A percentile compares a stretch with the other conserved stretches of the same genome.
Evolutionary conservation across 2,329 filamentous ascomycete species (phyloP).

Genomic region (Fusarium begoniae): DNA sequence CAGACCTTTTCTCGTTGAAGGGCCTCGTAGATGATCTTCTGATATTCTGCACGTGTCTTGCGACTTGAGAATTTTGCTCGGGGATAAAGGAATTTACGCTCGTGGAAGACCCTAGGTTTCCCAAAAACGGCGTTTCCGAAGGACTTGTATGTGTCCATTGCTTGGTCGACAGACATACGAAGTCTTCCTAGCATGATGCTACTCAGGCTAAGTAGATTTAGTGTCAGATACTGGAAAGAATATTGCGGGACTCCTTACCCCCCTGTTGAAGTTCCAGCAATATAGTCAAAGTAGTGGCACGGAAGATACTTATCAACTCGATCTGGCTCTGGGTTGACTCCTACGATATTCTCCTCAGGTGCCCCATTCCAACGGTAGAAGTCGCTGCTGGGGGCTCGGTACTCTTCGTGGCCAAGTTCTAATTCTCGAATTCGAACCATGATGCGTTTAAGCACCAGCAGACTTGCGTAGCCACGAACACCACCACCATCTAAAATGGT

Average conservation of each 20-base stretch:
- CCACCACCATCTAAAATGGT: background rate
- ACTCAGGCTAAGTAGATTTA: background rate
- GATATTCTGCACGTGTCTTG: background rate
- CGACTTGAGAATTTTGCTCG: slow-evolving; percentile 1
- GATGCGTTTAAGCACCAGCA: background rate
- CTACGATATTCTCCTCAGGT: no score
- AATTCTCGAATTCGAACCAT: background rate
- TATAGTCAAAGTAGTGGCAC: background rate
- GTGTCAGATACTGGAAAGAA: background rate
- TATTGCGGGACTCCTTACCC: background rate
- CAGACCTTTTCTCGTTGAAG: background rate
- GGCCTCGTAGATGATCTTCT: accelerated
- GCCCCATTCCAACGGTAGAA: background rate
- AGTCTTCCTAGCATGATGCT: background rate
- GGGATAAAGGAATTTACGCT: background rate
- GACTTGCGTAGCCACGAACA: background rate
- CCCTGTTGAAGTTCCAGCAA: background rate
- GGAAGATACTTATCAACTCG: background rate
- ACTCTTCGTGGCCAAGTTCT: background rate
- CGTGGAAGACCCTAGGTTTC: slow-evolving; percentile 6
- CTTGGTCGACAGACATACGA: background rate
- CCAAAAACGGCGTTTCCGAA: background rate
- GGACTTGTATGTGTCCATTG: accelerated
- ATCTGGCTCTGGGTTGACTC: background rate
- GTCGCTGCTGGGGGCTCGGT: background rate